Evolutionary conservation across 805 yeast species (phyloP).

Genomic region (Zygosaccharomyces gambellarensis): DNA sequence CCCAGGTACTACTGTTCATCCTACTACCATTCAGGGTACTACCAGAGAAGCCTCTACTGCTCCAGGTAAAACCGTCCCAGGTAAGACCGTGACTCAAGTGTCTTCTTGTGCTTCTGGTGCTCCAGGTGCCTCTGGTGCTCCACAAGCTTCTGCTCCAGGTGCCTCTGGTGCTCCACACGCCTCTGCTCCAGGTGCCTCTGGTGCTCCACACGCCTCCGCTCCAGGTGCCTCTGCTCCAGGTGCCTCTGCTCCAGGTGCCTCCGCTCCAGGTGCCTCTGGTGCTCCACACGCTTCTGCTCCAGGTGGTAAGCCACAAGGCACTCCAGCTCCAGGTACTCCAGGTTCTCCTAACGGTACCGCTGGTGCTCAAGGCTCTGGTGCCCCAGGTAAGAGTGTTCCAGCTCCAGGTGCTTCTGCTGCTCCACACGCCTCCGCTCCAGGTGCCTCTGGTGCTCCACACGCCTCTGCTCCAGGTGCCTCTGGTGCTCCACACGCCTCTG

Average conservation of each 20-base stretch:
- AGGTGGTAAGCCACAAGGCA: background rate
- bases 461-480: constrained; percentile 17
- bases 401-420: constrained; percentile 13
- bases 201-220: background rate
- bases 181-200: background rate
- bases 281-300: background rate
- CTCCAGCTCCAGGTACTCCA: constrained; percentile 11
- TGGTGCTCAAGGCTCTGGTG: constrained; percentile 10
- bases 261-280: background rate
- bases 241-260: background rate
- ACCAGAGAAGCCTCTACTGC: background rate
- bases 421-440: constrained; percentile 15
- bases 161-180: background rate
- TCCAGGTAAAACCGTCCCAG: background rate
- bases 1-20: too few species aligned
- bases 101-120: background rate
- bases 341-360: constrained; percentile 12
- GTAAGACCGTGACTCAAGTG: background rate
- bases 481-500: constrained; percentile 28
- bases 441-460: constrained; percentile 14
- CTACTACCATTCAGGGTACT: too few species aligned
- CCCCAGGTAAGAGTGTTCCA: background rate
- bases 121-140: background rate
- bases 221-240: background rate
- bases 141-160: background rate